These are phyloP conservation scores for Prunus campanulata DNA, from an alignment of 306 rosid species.

Conservation along the genomic window DNA sequence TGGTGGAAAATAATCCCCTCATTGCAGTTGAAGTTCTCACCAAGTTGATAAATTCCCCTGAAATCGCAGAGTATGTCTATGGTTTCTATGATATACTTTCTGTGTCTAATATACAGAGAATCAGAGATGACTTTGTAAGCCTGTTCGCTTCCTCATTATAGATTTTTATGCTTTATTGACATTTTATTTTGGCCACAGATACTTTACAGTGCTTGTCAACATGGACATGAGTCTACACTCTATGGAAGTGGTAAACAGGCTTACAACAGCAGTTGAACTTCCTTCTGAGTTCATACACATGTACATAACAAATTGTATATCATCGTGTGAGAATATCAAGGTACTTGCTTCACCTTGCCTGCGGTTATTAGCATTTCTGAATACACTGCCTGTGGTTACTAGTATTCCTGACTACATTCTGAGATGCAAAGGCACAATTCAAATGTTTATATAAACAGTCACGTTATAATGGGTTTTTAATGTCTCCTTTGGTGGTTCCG, in stretches of 20 bases:
- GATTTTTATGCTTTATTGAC: constrained; percentile 35
- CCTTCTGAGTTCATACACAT: constrained; percentile 92
- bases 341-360: constrained; percentile 35
- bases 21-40: constrained; percentile 95
- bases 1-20: constrained; percentile 94
- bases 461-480: too few relatives aligned
- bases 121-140: not conserved
- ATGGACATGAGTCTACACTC: constrained; percentile 99
- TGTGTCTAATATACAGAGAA: constrained; percentile 10
- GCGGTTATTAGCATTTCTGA: not conserved
- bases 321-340: constrained; percentile 96
- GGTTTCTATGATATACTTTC: constrained; percentile 10
- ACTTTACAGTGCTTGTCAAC: constrained; percentile 93
- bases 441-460: not conserved
- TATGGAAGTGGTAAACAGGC: constrained; percentile 99
- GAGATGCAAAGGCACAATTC: not conserved
- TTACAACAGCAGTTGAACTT: constrained; percentile 92
- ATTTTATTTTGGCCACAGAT: constrained; percentile 56
- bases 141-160: constrained; percentile 2
- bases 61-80: constrained; percentile 74
- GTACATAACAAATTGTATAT: constrained; percentile 96
- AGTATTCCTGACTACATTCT: not conserved
- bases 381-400: not conserved
- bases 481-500: too few relatives aligned
- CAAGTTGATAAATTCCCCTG: constrained; percentile 85